These are phyloP conservation scores for Fusarium sp. DNA, from an alignment of 2,329 filamentous ascomycete genomes.

Conservation along the genomic window DNA sequence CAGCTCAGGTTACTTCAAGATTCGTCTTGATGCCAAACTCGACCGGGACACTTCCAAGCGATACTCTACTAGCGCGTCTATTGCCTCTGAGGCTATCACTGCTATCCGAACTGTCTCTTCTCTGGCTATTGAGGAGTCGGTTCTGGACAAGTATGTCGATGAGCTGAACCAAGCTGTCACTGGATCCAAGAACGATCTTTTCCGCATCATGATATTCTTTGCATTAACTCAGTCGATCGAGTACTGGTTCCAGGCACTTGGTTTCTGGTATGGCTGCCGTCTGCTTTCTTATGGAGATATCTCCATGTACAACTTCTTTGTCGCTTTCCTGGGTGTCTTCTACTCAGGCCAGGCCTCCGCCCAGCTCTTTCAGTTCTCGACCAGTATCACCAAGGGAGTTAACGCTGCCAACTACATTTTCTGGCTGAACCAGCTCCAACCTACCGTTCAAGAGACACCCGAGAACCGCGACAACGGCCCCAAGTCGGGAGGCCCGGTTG, in stretches of 20 bases:
- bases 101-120: constrained; percentile 60
- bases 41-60: constrained; percentile 56
- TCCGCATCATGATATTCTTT: constrained; percentile 56
- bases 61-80: constrained; percentile 56
- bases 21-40: constrained; percentile 58
- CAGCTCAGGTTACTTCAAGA: constrained; percentile 57
- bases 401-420: constrained; percentile 66
- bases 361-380: constrained; percentile 64
- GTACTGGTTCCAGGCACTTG: constrained; percentile 59
- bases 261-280: constrained; percentile 60
- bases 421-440: constrained; percentile 62
- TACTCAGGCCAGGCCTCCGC: constrained; percentile 61
- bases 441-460: constrained; percentile 59
- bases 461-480: constrained; percentile 58
- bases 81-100: constrained; percentile 61
- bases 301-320: constrained; percentile 67
- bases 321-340: constrained; percentile 67
- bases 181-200: constrained; percentile 52
- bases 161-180: constrained; percentile 53
- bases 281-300: constrained; percentile 61
- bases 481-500: constrained; percentile 55
- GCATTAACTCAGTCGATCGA: constrained; percentile 57
- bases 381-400: constrained; percentile 67
- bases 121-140: constrained; percentile 58
- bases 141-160: constrained; percentile 51